Conservation (phyloP, 2,329 filamentous ascomycete genomes). For the Penicillium sp. region DNA sequence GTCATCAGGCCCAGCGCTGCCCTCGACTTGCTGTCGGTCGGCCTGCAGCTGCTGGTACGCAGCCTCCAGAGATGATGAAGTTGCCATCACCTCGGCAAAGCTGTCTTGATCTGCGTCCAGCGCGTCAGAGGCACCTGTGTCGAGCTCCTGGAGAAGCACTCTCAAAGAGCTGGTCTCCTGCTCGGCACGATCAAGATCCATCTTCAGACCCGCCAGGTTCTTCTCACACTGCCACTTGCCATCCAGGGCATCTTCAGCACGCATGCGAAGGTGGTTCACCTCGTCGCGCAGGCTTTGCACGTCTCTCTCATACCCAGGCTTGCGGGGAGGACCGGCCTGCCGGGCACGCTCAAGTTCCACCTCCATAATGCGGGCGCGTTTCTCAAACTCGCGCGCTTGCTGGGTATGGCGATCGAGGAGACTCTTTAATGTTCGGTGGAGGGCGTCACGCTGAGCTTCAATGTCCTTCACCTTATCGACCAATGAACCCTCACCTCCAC, state of each 20-base stretch:
- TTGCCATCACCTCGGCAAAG: slow-evolving; percentile 52
- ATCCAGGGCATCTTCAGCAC: slow-evolving; percentile 90
- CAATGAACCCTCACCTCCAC: slow-evolving; percentile 66
- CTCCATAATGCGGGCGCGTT: slow-evolving; percentile 75
- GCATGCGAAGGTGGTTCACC: slow-evolving; percentile 76
- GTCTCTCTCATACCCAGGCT: slow-evolving; percentile 80
- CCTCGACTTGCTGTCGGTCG: slow-evolving; percentile 64
- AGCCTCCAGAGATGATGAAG: slow-evolving; percentile 69
- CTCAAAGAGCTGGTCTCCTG: slow-evolving; percentile 87
- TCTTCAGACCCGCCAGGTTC: slow-evolving; percentile 82
- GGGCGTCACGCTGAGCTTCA: slow-evolving; percentile 87
- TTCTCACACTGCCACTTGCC: slow-evolving; percentile 97
- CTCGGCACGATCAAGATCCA: slow-evolving; percentile 93
- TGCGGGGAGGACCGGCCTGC: slow-evolving; percentile 64
- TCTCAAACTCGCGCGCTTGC: slow-evolving; percentile 79
- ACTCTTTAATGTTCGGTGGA: slow-evolving; percentile 83
- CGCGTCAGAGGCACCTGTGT: slow-evolving; percentile 70
- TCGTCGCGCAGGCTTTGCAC: slow-evolving; percentile 78
- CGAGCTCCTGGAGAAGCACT: slow-evolving; percentile 74
- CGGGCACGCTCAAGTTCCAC: slow-evolving; percentile 74
- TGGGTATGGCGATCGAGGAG: slow-evolving; percentile 82
- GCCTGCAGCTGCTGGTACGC: slow-evolving; percentile 75
- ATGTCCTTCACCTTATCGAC: slow-evolving; percentile 86
- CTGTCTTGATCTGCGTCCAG: slow-evolving; percentile 48
- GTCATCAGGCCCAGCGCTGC: slow-evolving; percentile 69